A percentile compares a stretch with the other conserved stretches of the same genome.
Conservation (phyloP, 2,329 filamentous ascomycete genomes). For the Plenodomus biglobosus region DNA sequence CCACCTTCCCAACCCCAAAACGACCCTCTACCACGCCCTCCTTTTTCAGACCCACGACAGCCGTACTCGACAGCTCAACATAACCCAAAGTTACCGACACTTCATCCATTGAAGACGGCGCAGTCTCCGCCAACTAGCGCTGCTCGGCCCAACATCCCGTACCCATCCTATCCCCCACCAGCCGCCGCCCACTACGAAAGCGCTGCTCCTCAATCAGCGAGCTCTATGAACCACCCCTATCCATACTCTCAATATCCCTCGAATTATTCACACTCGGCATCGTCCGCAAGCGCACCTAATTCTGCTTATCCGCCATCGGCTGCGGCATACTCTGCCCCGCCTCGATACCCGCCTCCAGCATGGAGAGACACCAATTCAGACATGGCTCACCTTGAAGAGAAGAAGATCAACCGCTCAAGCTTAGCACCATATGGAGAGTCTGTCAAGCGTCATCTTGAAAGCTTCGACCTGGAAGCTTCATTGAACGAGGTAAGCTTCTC, state of each 20-base stretch:
- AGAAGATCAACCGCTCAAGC: slow-evolving; percentile 38
- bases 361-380: slow-evolving; percentile 44
- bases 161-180: slow-evolving; percentile 36
- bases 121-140: slow-evolving; percentile 37
- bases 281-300: slow-evolving; percentile 38
- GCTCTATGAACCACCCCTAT: slow-evolving; percentile 44
- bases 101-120: slow-evolving; percentile 42
- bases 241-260: slow-evolving; percentile 48
- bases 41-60: slow-evolving; percentile 32
- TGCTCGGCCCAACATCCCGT: slow-evolving; percentile 27
- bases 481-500: slow-evolving; percentile 50
- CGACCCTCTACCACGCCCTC: slow-evolving; percentile 31
- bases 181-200: slow-evolving; percentile 44
- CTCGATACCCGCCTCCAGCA: slow-evolving; percentile 36
- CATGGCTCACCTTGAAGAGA: slow-evolving; percentile 38
- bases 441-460: slow-evolving; percentile 65
- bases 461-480: slow-evolving; percentile 60
- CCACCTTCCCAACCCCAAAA: slow-evolving; percentile 34
- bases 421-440: slow-evolving; percentile 48
- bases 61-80: slow-evolving; percentile 33
- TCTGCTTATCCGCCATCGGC: slow-evolving; percentile 48
- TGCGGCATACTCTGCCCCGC: slow-evolving; percentile 45
- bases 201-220: slow-evolving; percentile 36
- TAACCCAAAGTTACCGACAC: slow-evolving; percentile 40
- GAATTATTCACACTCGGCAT: slow-evolving; percentile 45